Evolutionary conservation across 805 yeast genomes (phyloP), one percentile per base, ranked within the genome.

Genomic region (Kodamaea restingae): DNA sequence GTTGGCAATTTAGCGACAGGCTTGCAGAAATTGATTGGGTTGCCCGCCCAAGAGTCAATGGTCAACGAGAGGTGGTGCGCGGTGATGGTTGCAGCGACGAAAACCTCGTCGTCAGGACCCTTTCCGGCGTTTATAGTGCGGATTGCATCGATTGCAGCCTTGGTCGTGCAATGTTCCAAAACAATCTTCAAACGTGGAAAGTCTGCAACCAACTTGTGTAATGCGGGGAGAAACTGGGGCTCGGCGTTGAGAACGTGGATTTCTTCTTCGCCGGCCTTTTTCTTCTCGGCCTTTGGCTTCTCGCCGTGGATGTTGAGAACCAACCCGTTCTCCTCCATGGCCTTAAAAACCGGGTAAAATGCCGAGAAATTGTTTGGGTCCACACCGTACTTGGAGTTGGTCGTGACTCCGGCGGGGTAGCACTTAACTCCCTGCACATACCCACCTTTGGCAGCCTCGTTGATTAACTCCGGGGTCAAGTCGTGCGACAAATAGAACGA

Each of bases 321-420:
- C 57, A 93, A 62, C 36, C 76, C 74, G 45, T 85, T 76, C 46
- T 78, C 73, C 62, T 91, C 83, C 91, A 93, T 82, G 10, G 87
- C 95, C 54, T 84, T 73, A 57, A 93, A 93, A 7, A 93, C 73
- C 4, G 96, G 95, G 59, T 88, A 93, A 54, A 90, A 93, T 4
- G 75, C 80, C 35, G 83, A 76, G 63, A 93, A 93, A 54, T 91
- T 95, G 52, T 88, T 87, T 17, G 95, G 95, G 59, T 85, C 93
- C 17, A 93, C 96, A 36, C 98, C 98, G 3, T 82, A 85, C 35
- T 76, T 63, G 7, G 96, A 88, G 66, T 93, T 93, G 28, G 99
- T 93, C n/a, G 99, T 93, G 22, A 93, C 99, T 32, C 99, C 99
- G 2, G 98, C 97, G 30, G 99, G 99, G 60, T 93, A 93, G 59